These are phyloP conservation scores for Volvariella surrecta DNA, from an alignment of 1,284 basidiomycete species.

Conservation along the genomic window DNA sequence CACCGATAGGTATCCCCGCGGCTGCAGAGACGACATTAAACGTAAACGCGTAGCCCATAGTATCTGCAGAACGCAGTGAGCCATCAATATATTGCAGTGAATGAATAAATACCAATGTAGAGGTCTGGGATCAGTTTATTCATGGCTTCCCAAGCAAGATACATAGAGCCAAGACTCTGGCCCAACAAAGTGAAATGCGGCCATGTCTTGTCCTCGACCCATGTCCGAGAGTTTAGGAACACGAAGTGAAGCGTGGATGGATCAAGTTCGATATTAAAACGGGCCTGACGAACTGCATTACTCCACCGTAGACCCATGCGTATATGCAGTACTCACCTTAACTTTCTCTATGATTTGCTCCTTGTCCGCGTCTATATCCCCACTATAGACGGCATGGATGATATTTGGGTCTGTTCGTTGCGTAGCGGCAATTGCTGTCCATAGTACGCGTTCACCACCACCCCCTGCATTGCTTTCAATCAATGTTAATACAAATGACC, in stretches of 20 bases:
- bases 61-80: constrained; percentile 46
- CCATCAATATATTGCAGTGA: neutral
- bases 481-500: constrained; percentile 18
- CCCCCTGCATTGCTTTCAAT: constrained; percentile 86
- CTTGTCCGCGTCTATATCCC: constrained; percentile 77
- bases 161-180: constrained; percentile 84
- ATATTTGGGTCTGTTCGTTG: constrained; percentile 68
- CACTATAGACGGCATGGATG: constrained; percentile 86
- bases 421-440: constrained; percentile 81
- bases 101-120: constrained; percentile 63
- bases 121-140: constrained; percentile 73
- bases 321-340: constrained; percentile 44
- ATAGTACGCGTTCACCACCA: constrained; percentile 94
- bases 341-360: constrained; percentile 78
- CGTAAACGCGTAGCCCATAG: constrained; percentile 97
- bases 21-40: constrained; percentile 71
- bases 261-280: constrained; percentile 78
- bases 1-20: constrained; percentile 65
- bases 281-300: constrained; percentile 35
- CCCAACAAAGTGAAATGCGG: constrained; percentile 85
- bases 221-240: constrained; percentile 59
- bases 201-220: constrained; percentile 85
- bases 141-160: constrained; percentile 79
- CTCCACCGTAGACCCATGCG: neutral
- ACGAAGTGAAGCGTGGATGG: constrained; percentile 67